Percentiles rank a stretch among this genome's conserved stretches.
phyloP scores from a whole-genome alignment of 2,329 filamentous ascomycete genomes.

The Nothomitra cinnamomea region DNA sequence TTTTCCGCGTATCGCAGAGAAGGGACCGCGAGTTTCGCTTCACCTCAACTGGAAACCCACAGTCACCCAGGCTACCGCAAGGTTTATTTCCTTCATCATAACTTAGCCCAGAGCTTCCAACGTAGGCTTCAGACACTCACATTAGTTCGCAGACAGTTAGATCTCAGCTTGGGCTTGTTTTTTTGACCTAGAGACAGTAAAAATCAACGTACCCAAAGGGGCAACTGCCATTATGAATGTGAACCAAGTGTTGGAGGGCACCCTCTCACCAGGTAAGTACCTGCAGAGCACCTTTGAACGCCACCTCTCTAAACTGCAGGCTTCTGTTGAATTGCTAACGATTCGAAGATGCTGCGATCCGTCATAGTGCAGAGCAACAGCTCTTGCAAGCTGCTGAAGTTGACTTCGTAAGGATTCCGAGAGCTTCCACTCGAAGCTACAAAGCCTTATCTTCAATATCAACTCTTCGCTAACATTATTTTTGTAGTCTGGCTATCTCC shows the following conservation, averaged over 20 bases:
- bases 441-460: conserved; percentile 9
- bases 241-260: conserved; percentile 93
- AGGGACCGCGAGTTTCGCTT: conserved; percentile 3
- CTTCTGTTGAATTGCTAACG: conserved; percentile 9
- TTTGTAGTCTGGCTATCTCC: conserved; percentile 70
- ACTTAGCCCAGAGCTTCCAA: neutral
- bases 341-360: conserved; percentile 63
- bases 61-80: neutral
- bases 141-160: neutral
- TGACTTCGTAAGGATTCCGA: conserved; percentile 62
- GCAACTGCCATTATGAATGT: conserved; percentile 62
- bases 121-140: neutral
- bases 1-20: neutral
- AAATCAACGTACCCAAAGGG: neutral
- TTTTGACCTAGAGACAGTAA: neutral
- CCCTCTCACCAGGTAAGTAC: conserved; percentile 74
- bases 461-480: conserved; percentile 8
- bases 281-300: conserved; percentile 12
- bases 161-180: neutral
- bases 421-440: conserved; percentile 1
- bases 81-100: neutral
- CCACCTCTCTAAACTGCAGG: conserved; percentile 8
- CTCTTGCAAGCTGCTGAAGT: conserved; percentile 80
- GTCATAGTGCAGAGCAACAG: conserved; percentile 85
- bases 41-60: conserved; percentile 1